A percentile compares a stretch with the other conserved stretches of the same genome.
These are phyloP conservation scores for Fusarium metavorans DNA, from an alignment of 2,329 filamentous ascomycete species.

Conservation along the genomic window DNA sequence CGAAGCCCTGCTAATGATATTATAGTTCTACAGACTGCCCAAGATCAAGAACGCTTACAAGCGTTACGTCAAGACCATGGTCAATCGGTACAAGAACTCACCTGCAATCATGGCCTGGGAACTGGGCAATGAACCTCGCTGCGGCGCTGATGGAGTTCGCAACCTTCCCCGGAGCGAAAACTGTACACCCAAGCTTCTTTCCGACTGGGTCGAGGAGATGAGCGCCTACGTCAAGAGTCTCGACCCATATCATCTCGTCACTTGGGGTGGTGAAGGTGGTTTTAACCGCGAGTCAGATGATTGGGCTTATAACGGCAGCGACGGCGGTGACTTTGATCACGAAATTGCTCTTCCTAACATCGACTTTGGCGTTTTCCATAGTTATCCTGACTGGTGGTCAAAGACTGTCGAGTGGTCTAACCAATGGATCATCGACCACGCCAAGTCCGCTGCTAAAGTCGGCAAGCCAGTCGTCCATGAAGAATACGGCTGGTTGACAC, in stretches of 20 bases:
- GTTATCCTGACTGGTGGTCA: conserved; percentile 68
- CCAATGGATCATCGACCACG: conserved; percentile 68
- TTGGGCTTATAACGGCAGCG: conserved; percentile 60
- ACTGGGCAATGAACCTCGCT: conserved; percentile 68
- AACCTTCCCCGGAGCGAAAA: conserved; percentile 52
- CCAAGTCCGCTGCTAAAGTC: conserved; percentile 51
- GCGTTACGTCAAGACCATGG: conserved; percentile 58
- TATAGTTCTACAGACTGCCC: conserved; percentile 24
- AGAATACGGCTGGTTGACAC: conserved; percentile 60
- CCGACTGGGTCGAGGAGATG: conserved; percentile 68
- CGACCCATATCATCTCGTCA: conserved; percentile 71
- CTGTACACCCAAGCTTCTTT: conserved; percentile 68
- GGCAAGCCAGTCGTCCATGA: conserved; percentile 65
- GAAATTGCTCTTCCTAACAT: conserved; percentile 59
- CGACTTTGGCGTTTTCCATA: conserved; percentile 68
- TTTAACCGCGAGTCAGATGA: conserved; percentile 60
- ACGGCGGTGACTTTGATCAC: conserved; percentile 67
- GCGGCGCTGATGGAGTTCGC: conserved; percentile 46
- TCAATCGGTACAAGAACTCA: conserved; percentile 59
- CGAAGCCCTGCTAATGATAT: neutral
- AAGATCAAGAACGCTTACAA: conserved; percentile 34
- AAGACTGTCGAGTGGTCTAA: conserved; percentile 65
- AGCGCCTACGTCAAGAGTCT: conserved; percentile 72
- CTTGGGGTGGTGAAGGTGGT: conserved; percentile 69
- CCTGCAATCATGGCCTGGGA: conserved; percentile 65